Base-by-base conservation (phyloP, 1,284 basidiomycete genomes). In the Singerocomus inundabilis region DNA sequence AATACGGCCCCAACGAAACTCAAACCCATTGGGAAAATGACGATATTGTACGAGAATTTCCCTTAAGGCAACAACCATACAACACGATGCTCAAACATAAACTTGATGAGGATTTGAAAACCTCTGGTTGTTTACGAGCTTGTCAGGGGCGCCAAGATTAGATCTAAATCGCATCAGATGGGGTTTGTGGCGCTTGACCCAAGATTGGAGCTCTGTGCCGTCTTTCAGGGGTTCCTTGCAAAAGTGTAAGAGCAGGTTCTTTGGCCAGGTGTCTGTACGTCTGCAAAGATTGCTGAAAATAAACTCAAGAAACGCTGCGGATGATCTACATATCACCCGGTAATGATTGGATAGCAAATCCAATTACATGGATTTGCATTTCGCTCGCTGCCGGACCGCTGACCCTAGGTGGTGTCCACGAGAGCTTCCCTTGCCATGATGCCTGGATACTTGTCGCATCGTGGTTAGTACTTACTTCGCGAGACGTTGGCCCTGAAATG, bases 41-140 rank as follows among this genome's bases (percentile, higher is more conserved):
- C 64, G 2, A 81, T 67, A 38, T 78, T 81, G 40, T 73, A 73
- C 29, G 72, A 71, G 29, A 70, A 67, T 5, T 54, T 58, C 1
- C 76, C 77, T 16, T 69, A 70, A 0, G 77, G 76, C 7, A 72
- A 65, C 4, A 67, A 69, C 82, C 85, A 88, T 46, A 82, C 82
- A 15, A 77, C 62, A 33, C 70, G 71, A 48, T 71, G 76, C 0
- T 68, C 66, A 2, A 43, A 50, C 42, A 85, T 68, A 11, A 80
- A 60, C 26, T 69, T 64, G 2, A 71, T 54, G 21, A 85, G 64
- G 4, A 62, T 57, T 5, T 55, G 60, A n/a, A 56, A 73, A 78
- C 52, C 67, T 67, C 21, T 66, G 59, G 8, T 78, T 72, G 52
- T 81, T 79, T 1, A 40, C 33, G 31, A 62, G 53, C 8, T 55